Conservation (phyloP, 345 rosid genomes). For the Linum lewisii region DNA sequence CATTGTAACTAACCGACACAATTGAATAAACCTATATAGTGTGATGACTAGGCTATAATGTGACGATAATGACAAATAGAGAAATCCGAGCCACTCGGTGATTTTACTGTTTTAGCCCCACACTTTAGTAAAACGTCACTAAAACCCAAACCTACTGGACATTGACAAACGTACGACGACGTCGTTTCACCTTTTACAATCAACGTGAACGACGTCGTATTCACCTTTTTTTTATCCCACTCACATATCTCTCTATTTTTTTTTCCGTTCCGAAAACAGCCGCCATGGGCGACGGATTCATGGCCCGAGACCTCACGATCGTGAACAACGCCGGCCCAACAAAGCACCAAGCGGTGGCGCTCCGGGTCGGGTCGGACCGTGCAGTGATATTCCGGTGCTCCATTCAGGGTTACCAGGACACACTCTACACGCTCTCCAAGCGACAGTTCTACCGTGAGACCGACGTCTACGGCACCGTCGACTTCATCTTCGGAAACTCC, state of each 20-base stretch:
- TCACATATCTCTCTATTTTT: not conserved
- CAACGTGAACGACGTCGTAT: not conserved
- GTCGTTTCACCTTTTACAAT: not conserved
- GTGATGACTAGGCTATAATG: too few species aligned
- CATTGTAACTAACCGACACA: too few species aligned
- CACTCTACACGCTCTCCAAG: constrained; percentile 26
- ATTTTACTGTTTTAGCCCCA: too few species aligned
- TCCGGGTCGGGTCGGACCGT: constrained; percentile 24
- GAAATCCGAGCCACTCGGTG: not conserved
- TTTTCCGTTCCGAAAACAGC: constrained; percentile 13
- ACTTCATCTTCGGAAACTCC: constrained; percentile 24
- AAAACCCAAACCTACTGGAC: too few species aligned
- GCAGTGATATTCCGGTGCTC: constrained; percentile 33
- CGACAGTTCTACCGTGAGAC: constrained; percentile 45
- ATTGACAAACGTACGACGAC: not conserved
- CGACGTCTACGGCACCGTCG: constrained; percentile 32
- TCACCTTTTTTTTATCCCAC: not conserved
- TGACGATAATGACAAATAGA: not conserved
- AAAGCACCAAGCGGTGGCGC: constrained; percentile 21
- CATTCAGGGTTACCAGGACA: constrained; percentile 35
- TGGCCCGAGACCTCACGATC: constrained; percentile 17
- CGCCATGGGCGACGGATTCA: constrained; percentile 33
- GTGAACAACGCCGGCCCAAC: constrained; percentile 19
- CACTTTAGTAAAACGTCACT: too few species aligned
- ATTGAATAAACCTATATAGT: too few species aligned